Base-by-base conservation (phyloP, 495 filamentous ascomycete genomes). In the Neurospora sp. region DNA sequence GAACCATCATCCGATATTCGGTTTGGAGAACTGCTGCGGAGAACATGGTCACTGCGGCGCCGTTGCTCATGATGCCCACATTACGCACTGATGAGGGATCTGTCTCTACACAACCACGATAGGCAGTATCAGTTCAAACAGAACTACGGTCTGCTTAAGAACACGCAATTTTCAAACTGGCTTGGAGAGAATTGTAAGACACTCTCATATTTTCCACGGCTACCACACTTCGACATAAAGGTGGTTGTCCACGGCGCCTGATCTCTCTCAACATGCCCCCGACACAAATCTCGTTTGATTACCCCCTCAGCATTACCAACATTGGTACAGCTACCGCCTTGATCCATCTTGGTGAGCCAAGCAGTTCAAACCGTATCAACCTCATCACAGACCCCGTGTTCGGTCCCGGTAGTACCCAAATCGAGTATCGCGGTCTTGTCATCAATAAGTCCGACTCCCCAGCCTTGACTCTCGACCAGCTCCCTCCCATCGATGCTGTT, bases 361-460 rank as follows among this genome's bases (percentile, higher is more conserved):
- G 14, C 54, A 66, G 54, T 14, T 14, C 54, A 16, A 66, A 85
- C 71, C 81, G 79, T 39, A 75, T 86, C 74, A 86, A 82, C 38
- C 77, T 88, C 72, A 78, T 89, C 2, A 88, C 87, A 0, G 86
- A 89, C 73, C 87, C 87, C 4, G 82, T 87, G 73, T 89, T 89
- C 78, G 85, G 83, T 0, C 81, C 84, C 0, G 81, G 81, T 31
- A 83, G 81, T 9, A 83, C 84, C 3, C 40, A 74, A 37, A 87
- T 79, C 78, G 79, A 82, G 38, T 66, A 66, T 66, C 14, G 78
- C 4, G 81, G 80, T 31, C 70, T 75, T 7, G 41, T 73, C 14
- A 46, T 77, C 0, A 79, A 87, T 27, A 83, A 81, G 11, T 73
- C 78, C 14, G 77, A 83, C 31, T 72, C 69, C 23, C 83, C 86